Percentiles rank a stretch among this genome's conserved stretches.
Evolutionary conservation across 2,329 filamentous ascomycete genomes (phyloP).

Genomic region (Apiospora koreana): DNA sequence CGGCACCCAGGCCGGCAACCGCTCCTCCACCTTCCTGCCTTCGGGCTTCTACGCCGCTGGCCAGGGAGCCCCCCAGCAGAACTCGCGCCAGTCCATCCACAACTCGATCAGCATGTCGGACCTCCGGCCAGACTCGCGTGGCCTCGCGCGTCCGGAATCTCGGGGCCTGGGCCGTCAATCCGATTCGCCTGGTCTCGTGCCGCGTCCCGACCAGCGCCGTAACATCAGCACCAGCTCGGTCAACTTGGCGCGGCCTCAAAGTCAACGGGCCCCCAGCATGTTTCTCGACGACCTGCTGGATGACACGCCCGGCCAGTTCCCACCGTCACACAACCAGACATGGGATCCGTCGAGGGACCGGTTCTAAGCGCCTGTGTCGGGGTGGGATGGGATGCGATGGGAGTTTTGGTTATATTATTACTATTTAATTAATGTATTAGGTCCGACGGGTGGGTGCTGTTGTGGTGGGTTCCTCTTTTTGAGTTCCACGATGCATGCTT

Average conservation of each 20-base stretch:
- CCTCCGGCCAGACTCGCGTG: conserved; percentile 61
- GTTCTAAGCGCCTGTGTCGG: conserved; percentile 15
- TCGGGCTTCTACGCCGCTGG: conserved; percentile 87
- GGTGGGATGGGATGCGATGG: background rate
- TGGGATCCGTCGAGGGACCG: conserved; percentile 27
- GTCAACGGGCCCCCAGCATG: conserved; percentile 78
- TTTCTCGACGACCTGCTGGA: conserved; percentile 90
- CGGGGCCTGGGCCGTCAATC: conserved; percentile 53
- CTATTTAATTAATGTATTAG: conserved; percentile 1
- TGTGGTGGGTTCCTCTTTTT: background rate
- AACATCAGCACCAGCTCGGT: conserved; percentile 66
- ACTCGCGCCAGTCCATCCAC: conserved; percentile 45
- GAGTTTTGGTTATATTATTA: background rate
- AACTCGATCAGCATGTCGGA: conserved; percentile 58
- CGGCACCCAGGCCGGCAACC: conserved; percentile 53
- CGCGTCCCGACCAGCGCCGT: conserved; percentile 36
- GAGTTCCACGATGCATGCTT: background rate
- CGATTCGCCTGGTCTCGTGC: conserved; percentile 59
- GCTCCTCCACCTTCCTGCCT: conserved; percentile 80
- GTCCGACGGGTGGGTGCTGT: background rate
- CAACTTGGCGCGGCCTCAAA: conserved; percentile 64
- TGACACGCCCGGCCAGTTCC: conserved; percentile 61
- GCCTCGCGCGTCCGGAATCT: conserved; percentile 53
- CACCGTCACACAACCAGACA: conserved; percentile 29
- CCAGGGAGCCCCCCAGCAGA: conserved; percentile 49